Evolutionary conservation across 1,284 basidiomycete genomes (phyloP), one percentile per base, ranked within the genome.

Genomic region (Hymenochaete sp.): DNA sequence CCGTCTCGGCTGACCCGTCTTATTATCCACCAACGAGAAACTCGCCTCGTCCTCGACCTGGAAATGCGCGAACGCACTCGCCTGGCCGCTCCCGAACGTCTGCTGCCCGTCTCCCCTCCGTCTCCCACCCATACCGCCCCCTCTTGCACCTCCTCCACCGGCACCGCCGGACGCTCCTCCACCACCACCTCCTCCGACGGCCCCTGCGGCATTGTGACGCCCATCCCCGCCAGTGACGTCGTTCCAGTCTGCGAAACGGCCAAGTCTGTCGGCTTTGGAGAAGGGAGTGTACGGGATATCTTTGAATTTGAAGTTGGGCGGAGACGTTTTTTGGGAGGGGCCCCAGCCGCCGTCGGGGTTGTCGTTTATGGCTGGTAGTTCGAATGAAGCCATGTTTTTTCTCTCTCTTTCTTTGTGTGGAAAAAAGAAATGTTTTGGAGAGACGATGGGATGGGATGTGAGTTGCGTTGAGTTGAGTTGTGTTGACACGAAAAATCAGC

Each of bases 191-290:
- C 59, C 60, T 13, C 71, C 72, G 46, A 67, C 59, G 11, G 63
- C 64, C 44, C 61, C 64, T 44, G 67, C 67, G 43, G 80, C 76
- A 32, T 72, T 59, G 55, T 79, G 81, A 29, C 82, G 77, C 49
- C 66, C 72, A 55, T 84, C 82, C n/a, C n/a, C n/a, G 41, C 71
- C 62, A 22, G 82, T 73, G 24, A 76, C 62, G 61, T 89, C 83
- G 63, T 91, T 95, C 93, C 95, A 98, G 71, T 98, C 95, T 48
- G 95, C 95, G 61, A 98, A 91, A 50, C 93, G 86, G 47, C 91
- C 92, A 51, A 98, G 82, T 67, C 97, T 98, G 74, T 98, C 95
- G 46, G 89, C 85, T 79, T 98, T 98, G 65, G 92, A 92, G 72
- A 91, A 98, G 3, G 93, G 93, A 1, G 93, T 91, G 61, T 97